These are phyloP conservation scores for Zygosaccharomyces pseudobailii DNA, from an alignment of 1,139 yeast species.

Conservation along the genomic window DNA sequence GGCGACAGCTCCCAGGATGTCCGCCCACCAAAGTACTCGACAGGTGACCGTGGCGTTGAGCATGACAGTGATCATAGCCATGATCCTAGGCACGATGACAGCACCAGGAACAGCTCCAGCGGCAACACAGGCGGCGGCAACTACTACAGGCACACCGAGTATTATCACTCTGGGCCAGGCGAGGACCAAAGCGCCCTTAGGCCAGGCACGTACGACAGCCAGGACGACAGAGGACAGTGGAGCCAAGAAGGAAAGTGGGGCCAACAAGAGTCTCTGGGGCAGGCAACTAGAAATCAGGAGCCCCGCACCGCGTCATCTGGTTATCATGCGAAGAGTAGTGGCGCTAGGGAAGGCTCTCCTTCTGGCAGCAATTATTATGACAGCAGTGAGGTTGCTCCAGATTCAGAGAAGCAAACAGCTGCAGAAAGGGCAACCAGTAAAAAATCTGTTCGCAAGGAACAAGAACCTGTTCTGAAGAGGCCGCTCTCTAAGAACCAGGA, in stretches of 20 bases:
- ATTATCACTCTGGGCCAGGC: background rate
- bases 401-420: constrained; percentile 1
- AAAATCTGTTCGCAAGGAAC: background rate
- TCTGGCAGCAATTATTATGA: constrained; percentile 3
- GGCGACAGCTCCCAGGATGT: background rate
- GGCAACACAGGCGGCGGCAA: background rate
- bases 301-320: constrained; percentile 1
- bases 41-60: background rate
- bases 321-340: background rate
- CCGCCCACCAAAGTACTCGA: background rate
- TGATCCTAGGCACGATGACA: background rate
- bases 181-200: background rate
- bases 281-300: background rate
- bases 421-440: background rate
- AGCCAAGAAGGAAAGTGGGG: background rate
- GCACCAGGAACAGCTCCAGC: background rate
- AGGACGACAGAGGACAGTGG: background rate
- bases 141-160: background rate
- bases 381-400: constrained; percentile 3
- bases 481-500: background rate
- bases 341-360: constrained; percentile 2
- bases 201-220: background rate
- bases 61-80: background rate
- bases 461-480: background rate
- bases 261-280: background rate